Percentiles rank a stretch among this genome's conserved stretches.
Evolutionary conservation across 805 yeast genomes (phyloP).

Genomic region (Hanseniaspora valbyensis): DNA sequence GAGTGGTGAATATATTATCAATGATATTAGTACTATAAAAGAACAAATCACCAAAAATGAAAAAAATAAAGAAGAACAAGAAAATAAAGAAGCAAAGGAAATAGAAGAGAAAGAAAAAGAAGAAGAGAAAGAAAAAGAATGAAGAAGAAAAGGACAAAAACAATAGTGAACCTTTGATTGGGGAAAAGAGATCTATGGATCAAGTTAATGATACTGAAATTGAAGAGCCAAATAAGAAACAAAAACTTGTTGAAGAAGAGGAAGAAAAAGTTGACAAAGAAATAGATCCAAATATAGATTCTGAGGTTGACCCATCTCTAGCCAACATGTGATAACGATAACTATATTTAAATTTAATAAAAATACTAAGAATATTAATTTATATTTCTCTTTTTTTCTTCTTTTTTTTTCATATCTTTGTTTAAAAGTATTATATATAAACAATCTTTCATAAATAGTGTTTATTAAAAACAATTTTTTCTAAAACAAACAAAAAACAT

Average conservation of each 20-base stretch:
- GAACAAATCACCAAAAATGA: too few species aligned
- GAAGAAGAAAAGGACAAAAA: too few species aligned
- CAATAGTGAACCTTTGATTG: too few species aligned
- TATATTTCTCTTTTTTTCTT: neutral
- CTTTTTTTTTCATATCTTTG: neutral
- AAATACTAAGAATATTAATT: neutral
- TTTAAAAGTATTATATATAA: neutral
- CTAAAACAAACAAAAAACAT: too few species aligned
- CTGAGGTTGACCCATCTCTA: constrained; percentile 13
- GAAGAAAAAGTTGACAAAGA: neutral
- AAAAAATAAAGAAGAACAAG: constrained; percentile 1
- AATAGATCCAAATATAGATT: neutral
- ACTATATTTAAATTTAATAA: neutral
- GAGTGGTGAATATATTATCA: neutral
- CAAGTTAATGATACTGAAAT: too few species aligned
- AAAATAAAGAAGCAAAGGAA: constrained; percentile 1
- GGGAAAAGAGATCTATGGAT: too few species aligned
- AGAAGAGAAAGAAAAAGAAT: neutral
- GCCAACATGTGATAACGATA: neutral
- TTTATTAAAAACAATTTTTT: too few species aligned
- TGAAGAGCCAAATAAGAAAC: too few species aligned
- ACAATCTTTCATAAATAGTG: neutral
- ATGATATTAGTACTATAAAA: neutral
- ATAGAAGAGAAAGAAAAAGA: neutral
- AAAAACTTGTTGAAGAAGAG: too few species aligned